These are phyloP conservation scores for Pseudogymnoascus sp. DNA, from an alignment of 2,329 filamentous ascomycete genomes.

Conservation along the genomic window DNA sequence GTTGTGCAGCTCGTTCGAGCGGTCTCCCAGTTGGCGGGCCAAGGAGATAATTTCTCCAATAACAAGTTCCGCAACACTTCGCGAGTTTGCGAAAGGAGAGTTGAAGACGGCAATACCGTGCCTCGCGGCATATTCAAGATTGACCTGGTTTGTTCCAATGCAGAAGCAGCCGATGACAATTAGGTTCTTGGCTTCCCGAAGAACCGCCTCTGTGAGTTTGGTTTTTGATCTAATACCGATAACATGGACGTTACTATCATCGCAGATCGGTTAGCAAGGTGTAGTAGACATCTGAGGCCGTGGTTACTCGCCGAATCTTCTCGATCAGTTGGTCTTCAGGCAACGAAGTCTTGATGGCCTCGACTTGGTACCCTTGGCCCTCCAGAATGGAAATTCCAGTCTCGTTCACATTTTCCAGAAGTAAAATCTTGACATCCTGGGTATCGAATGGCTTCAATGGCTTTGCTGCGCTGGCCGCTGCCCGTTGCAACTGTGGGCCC, in stretches of 20 bases:
- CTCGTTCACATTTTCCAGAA: slow-evolving; percentile 93
- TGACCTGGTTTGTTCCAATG: slow-evolving; percentile 94
- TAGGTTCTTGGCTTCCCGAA: slow-evolving; percentile 85
- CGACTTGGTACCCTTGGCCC: slow-evolving; percentile 90
- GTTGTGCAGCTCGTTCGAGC: slow-evolving; percentile 87
- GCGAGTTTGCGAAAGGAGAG: slow-evolving; percentile 95
- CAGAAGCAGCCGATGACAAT: slow-evolving; percentile 98
- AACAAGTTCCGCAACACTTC: slow-evolving; percentile 91
- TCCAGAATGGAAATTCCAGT: slow-evolving; percentile 77
- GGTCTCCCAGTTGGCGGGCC: slow-evolving; percentile 86
- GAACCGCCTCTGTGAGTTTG: slow-evolving; percentile 77
- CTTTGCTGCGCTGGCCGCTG: slow-evolving; percentile 49
- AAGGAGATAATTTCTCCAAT: slow-evolving; percentile 90
- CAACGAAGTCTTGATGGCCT: slow-evolving; percentile 79
- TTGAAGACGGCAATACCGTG: slow-evolving; percentile 97
- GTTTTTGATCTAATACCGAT: slow-evolving; percentile 98
- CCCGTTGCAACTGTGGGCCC: slow-evolving; percentile 35
- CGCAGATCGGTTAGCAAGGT: slow-evolving; percentile 17
- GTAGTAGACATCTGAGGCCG: not conserved
- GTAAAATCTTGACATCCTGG: slow-evolving; percentile 89
- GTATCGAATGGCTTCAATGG: slow-evolving; percentile 92
- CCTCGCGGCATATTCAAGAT: slow-evolving; percentile 73
- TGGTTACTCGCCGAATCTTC: slow-evolving; percentile 71
- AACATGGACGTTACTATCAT: slow-evolving; percentile 77
- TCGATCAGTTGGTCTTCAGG: slow-evolving; percentile 91